Evolutionary conservation across 192 early-diverging fungal genomes (phyloP), one percentile per base, ranked within the genome.

Genomic region (Pecoramyces ruminantium): DNA sequence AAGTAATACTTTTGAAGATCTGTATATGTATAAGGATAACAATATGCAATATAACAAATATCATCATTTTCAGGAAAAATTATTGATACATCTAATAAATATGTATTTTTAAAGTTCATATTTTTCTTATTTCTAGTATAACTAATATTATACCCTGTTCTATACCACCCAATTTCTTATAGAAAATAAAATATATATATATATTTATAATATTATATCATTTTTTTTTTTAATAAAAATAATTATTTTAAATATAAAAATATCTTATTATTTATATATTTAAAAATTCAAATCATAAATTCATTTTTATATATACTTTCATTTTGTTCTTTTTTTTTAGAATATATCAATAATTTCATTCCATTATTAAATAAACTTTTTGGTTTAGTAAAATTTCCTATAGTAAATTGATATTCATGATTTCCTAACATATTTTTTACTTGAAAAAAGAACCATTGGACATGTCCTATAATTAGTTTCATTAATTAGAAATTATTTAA

Each of bases 21-120:
- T n/a, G 86, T 82, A 80, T 88, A 88, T 4, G 86, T 84, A 80
- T 87, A 88, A 15, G 87, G 87, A 82, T 81, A 86, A 82, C 86
- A 86, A 79, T 88, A 84, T 1, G 87, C 83, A 30, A 88, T 82
- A 80, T 87, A 87, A 28, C 81, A 77, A 8, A 82, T 84, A 82
- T 88, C 87, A 38, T 81, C 21, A 11, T n/a, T n/a, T 34, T 80
- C 78, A 39, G 77, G 12, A 21, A 29, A 80, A 11, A 29, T 14
- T 17, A 87, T 9, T 21, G 82, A 82, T 80, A 88, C 8, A 88
- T 81, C 9, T 83, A 86, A 78, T 84, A 81, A 38, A 78, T 30
- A 28, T 67, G 80, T 38, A 34, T 30, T 28, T 67, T 78, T 29
- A 81, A 39, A 15, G 13, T 29, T 84, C 8, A 0, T 78, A 34